phyloP scores from a whole-genome alignment of 257 asterid species.

The Ilex asprella region DNA sequence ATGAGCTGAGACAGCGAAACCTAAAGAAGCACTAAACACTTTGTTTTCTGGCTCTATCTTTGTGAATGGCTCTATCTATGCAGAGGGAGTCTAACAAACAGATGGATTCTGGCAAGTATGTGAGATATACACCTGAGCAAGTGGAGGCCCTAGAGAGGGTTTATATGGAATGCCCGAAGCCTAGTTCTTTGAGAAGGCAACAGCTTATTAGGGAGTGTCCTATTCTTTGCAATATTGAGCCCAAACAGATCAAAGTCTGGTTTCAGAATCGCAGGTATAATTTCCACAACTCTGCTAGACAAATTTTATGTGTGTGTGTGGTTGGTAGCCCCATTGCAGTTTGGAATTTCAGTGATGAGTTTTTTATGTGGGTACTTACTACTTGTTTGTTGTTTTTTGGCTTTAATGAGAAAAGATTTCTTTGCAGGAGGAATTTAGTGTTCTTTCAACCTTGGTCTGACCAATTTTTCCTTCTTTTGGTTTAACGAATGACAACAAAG shows the following conservation, averaged over 20 bases:
- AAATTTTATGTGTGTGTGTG: not conserved
- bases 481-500: too few relatives aligned
- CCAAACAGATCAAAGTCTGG: conserved; percentile 99
- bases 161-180: conserved; percentile 86
- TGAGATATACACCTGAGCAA: conserved; percentile 93
- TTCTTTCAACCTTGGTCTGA: too few relatives aligned
- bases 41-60: conserved; percentile 7
- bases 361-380: not conserved
- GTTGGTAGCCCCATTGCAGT: not conserved
- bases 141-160: conserved; percentile 95
- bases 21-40: not conserved
- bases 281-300: too few relatives aligned
- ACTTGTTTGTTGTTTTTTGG: too few relatives aligned
- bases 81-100: conserved; percentile 53
- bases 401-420: too few relatives aligned
- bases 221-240: conserved; percentile 82
- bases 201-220: conserved; percentile 90
- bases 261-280: conserved; percentile 87
- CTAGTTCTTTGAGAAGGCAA: conserved; percentile 85
- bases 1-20: not conserved
- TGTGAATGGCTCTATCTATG: conserved; percentile 46
- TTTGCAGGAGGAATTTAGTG: too few relatives aligned
- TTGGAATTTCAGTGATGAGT: not conserved
- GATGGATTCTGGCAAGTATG: conserved; percentile 90
- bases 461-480: too few relatives aligned